Evolutionary conservation across 2,329 filamentous ascomycete species (phyloP).

Genomic region (Verticillium klebahnii): DNA sequence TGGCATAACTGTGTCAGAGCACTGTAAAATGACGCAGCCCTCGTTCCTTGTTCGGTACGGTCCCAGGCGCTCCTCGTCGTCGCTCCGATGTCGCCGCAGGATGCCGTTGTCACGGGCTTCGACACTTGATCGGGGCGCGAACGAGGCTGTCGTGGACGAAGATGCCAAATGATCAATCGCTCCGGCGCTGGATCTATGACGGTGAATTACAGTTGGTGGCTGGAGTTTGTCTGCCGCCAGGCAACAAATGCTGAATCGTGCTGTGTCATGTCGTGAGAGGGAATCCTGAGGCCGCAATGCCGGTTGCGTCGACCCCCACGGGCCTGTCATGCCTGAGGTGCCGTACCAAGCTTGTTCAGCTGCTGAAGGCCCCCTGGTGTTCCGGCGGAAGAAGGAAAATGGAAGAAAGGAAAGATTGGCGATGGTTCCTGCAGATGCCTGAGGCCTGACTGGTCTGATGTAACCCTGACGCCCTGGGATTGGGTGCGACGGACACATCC

Average conservation of each 20-base stretch:
- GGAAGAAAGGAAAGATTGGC: neutral
- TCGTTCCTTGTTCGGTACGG: neutral
- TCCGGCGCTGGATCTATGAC: neutral
- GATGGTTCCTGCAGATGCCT: slow-evolving; percentile 7
- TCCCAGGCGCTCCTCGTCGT: neutral
- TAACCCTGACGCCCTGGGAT: neutral
- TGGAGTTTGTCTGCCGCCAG: neutral
- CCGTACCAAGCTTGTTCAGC: neutral
- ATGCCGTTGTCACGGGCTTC: too few relatives aligned
- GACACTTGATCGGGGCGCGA: too few relatives aligned
- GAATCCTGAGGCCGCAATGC: neutral
- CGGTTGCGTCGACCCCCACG: neutral
- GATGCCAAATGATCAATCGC: neutral
- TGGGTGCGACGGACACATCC: neutral
- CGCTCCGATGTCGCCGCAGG: neutral
- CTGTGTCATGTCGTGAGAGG: neutral
- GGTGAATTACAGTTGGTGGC: neutral
- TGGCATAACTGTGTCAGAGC: neutral
- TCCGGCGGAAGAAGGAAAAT: slow-evolving; percentile 1
- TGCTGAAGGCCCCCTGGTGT: slow-evolving; percentile 1
- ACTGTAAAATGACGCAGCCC: neutral
- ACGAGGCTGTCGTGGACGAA: neutral
- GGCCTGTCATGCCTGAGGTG: neutral
- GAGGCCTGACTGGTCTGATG: slow-evolving; percentile 4
- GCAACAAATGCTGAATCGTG: neutral